Conservation (phyloP, 2,329 filamentous ascomycete species). For the Penicillium carneum region DNA sequence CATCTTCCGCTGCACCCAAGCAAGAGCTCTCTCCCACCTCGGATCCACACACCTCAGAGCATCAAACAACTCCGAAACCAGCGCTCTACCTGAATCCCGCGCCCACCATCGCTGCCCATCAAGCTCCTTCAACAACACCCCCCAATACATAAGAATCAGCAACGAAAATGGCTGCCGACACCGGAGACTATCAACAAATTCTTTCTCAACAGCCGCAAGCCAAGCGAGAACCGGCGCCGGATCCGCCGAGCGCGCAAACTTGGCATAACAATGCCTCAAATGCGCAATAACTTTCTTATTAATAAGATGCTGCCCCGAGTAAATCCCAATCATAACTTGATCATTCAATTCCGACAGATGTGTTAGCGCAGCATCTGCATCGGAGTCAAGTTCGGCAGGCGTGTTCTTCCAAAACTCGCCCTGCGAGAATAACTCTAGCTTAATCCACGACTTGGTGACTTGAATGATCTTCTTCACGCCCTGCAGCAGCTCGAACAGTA, state of each 20-base stretch:
- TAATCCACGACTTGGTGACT: constrained; percentile 47
- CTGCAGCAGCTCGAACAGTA: constrained; percentile 40
- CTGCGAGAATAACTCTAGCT: constrained; percentile 60
- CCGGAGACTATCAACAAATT: constrained; percentile 32
- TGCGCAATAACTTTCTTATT: constrained; percentile 32
- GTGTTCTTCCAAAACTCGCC: constrained; percentile 58
- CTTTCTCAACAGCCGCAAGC: constrained; percentile 35
- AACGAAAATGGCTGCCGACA: constrained; percentile 32
- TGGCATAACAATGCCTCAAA: constrained; percentile 38
- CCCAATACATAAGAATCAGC: constrained; percentile 41
- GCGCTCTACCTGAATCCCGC: constrained; percentile 29
- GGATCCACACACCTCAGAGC: constrained; percentile 16
- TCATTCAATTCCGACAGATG: constrained; percentile 32
- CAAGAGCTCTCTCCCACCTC: constrained; percentile 20
- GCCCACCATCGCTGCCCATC: constrained; percentile 41
- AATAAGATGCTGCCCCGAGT: constrained; percentile 28
- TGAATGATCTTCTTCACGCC: constrained; percentile 40
- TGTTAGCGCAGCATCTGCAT: constrained; percentile 32
- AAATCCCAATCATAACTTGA: constrained; percentile 18
- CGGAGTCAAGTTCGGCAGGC: constrained; percentile 24
- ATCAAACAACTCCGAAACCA: constrained; percentile 26
- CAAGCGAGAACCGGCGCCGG: constrained; percentile 40
- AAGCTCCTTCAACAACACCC: constrained; percentile 33
- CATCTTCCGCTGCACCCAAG: constrained; percentile 23
- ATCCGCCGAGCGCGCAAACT: constrained; percentile 32